Base-by-base conservation (phyloP, 345 rosid genomes). In the Anastatica hierochuntica region DNA sequence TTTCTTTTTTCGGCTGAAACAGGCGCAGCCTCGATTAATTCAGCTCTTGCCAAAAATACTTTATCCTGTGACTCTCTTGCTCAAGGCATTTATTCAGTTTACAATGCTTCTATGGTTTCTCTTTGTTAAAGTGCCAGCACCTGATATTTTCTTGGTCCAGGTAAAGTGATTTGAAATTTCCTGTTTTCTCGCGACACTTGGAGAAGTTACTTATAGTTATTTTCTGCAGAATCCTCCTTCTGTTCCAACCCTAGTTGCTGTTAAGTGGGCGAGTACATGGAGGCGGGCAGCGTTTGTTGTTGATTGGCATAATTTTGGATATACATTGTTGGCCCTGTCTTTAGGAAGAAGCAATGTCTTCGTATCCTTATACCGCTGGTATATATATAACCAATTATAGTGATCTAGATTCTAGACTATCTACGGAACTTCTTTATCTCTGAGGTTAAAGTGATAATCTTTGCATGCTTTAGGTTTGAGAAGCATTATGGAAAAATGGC, bases 301-400 rank as follows among this genome's bases (percentile, higher is more conserved):
- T 8, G 98, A 92, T 72, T 92, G 98, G 98, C 98, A 92, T 67
- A 92, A 92, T 56, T 92, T 84, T 77, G 98, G 98, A 63, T 92
- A 85, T 54, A 88, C 98, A 2, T 71, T 92, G 70, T 71, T 92
- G 66, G 82, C 84, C 11, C 67, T 92, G 65, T 88, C 96, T 8
- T 64, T 92, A 20, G 97, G 98, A 64, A 81, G 96, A 63, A 85
- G 69, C 68, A 85, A 80, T 71, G 52, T 49, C 33, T 72, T 92
- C 56, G 95, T 88, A 54, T 74, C 94, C 39, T 71, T 85, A 55
- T 92, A 92, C 58, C 90, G 57, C 36, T 92, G 98, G 96, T 88
- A 76, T 40, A 56, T 47, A 29, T 46, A 43, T 14, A 35, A 40
- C 10, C 13, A 49, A 33, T 6, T 29, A 41, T 58, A 4, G 12